Evolutionary conservation across 1,139 yeast species (phyloP), one percentile per base, ranked within the genome.

Genomic region (Hansenula sp.): DNA sequence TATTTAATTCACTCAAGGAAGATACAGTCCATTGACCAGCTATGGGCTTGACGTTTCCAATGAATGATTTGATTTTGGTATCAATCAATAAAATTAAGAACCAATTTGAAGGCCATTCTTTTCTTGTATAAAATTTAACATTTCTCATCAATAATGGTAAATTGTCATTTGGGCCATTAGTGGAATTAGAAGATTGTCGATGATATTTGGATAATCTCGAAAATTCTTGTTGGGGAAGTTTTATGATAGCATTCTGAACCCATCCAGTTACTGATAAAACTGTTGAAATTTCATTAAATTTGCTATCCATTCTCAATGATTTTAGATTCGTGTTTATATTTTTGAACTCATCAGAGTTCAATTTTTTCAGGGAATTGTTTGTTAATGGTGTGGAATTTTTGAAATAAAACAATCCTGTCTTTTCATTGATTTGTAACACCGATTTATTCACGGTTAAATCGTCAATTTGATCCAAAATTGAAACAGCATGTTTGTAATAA

Each of bases 21-120:
- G 70, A 77, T 45, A 83, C 62, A 33, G 72, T 68, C 90, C 90
- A 83, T 47, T 74, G 81, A 2, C 88, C 88, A 47, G 75, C 71
- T 6, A 73, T 63, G 1, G 85, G 76, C 50, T 72, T 74, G 39
- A 83, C 74, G 45, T 84, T 71, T 6, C 87, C 81, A 28, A 84
- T 84, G 75, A 81, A 84, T 70, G 87, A 76, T 44, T 72, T 70
- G 8, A 79, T 66, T 16, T 71, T 70, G 1, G 78, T 68, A 33
- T 67, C 73, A 44, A 70, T 63, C 36, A 58, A 80, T 73, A 62
- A 68, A 59, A 81, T 73, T 41, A 84, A 62, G 58, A 81, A 81
- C 91, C 91, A 84, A 45, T 81, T 77, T 2, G 79, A 66, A 1
- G 90, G 89, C 91, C 91, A 84, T 47, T 76, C 81, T 43, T 76